A percentile compares a stretch with the other conserved stretches of the same genome.
These are phyloP conservation scores for Leishmania guyanensis DNA, from an alignment of 208 protist species.

Conservation along the genomic window DNA sequence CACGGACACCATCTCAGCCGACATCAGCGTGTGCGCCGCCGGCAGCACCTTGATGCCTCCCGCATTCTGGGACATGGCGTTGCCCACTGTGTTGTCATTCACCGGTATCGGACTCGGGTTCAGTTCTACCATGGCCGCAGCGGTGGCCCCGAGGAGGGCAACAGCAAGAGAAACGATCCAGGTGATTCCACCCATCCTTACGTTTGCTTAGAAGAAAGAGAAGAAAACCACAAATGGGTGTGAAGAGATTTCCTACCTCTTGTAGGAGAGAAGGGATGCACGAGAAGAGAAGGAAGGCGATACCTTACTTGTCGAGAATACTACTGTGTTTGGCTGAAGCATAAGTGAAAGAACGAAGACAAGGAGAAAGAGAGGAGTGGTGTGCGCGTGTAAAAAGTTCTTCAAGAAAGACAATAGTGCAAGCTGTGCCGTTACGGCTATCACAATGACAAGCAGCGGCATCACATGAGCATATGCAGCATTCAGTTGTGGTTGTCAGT, in stretches of 20 bases:
- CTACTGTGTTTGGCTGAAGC: background rate
- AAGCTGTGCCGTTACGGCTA: background rate
- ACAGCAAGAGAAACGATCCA: constrained; percentile 6
- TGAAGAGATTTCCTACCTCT: background rate
- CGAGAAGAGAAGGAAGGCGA: background rate
- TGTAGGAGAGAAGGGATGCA: background rate
- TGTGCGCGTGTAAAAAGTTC: background rate
- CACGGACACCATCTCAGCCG: constrained; percentile 29
- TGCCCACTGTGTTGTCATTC: no score
- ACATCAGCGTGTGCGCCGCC: constrained; percentile 34
- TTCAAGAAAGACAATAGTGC: background rate
- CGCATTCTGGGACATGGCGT: background rate
- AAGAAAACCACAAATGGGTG: background rate
- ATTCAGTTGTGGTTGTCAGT: background rate
- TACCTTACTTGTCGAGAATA: background rate
- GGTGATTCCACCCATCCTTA: constrained; percentile 8
- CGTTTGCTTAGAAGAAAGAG: background rate
- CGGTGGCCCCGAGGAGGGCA: constrained; percentile 3
- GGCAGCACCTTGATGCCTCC: background rate
- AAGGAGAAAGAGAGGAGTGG: background rate
- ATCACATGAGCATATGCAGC: background rate
- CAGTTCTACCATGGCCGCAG: background rate
- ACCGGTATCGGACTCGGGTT: constrained; percentile 1
- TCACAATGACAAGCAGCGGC: background rate
- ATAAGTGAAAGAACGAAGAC: background rate